These are phyloP conservation scores for Linaria vulgaris DNA, from an alignment of 257 asterid species.

Conservation along the genomic window DNA sequence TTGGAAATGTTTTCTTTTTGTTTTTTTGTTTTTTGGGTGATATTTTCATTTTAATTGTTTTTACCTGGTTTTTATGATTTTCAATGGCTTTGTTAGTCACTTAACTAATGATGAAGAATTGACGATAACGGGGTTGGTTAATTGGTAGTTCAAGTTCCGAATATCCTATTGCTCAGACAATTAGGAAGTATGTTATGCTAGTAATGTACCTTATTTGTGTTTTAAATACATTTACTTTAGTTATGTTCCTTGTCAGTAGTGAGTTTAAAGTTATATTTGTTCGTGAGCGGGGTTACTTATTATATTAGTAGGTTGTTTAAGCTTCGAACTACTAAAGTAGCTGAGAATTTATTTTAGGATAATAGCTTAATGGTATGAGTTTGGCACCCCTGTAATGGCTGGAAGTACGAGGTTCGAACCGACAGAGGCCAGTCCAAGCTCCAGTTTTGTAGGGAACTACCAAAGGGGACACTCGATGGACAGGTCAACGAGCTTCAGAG, in stretches of 20 bases:
- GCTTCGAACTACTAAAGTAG: constrained; percentile 30
- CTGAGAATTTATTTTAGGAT: neutral
- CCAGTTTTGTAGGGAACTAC: constrained; percentile 63
- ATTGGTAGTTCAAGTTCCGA: too few relatives aligned
- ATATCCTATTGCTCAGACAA: too few relatives aligned
- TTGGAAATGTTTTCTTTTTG: neutral
- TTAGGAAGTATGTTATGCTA: too few relatives aligned
- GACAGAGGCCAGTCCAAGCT: constrained; percentile 70
- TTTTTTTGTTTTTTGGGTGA: neutral
- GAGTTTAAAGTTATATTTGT: constrained; percentile 14
- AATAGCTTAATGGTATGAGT: constrained; percentile 35
- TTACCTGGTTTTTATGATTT: neutral
- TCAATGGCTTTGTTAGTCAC: neutral
- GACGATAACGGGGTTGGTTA: too few relatives aligned
- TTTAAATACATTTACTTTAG: neutral
- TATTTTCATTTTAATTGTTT: neutral
- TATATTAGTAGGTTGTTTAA: constrained; percentile 24
- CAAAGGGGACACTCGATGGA: constrained; percentile 66
- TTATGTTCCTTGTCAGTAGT: neutral
- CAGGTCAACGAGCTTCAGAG: constrained; percentile 82
- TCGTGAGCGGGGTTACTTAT: constrained; percentile 8
- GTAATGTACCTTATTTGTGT: neutral
- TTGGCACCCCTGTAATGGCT: constrained; percentile 55
- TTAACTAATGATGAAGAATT: too few relatives aligned
- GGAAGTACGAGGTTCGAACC: constrained; percentile 74